phyloP scores from a whole-genome alignment of 345 rosid species.

The Arabis alpina region DNA sequence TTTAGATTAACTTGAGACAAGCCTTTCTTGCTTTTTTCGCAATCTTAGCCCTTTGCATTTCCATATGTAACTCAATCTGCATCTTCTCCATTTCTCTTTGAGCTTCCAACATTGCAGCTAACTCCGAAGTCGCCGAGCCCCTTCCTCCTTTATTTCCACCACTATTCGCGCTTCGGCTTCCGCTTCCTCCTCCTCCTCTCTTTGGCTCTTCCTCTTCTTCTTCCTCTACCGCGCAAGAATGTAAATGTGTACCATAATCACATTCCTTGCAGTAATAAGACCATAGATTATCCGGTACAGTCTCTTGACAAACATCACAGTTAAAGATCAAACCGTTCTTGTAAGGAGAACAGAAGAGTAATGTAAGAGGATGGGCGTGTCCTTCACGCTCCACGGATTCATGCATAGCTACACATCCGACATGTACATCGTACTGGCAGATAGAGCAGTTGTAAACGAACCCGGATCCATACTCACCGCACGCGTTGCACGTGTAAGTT shows the following conservation, averaged over 20 bases:
- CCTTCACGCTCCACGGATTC: constrained; percentile 40
- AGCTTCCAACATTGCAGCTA: constrained; percentile 40
- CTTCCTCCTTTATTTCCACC: constrained; percentile 35
- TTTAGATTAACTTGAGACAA: constrained; percentile 31
- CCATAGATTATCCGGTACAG: constrained; percentile 33
- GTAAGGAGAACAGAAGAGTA: constrained; percentile 36
- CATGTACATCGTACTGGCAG: constrained; percentile 34
- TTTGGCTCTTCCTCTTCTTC: constrained; percentile 24
- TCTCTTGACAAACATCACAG: constrained; percentile 31
- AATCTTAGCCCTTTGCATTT: constrained; percentile 40
- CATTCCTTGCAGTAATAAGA: constrained; percentile 41
- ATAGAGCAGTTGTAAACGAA: constrained; percentile 35
- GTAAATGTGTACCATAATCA: constrained; percentile 41
- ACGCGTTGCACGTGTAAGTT: constrained; percentile 24
- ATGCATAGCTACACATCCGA: constrained; percentile 34
- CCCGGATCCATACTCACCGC: constrained; percentile 39
- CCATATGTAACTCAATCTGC: constrained; percentile 39
- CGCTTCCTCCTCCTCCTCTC: constrained; percentile 2
- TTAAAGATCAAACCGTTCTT: constrained; percentile 11
- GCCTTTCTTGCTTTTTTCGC: constrained; percentile 32
- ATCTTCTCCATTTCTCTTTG: constrained; percentile 44
- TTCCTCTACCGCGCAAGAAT: constrained; percentile 21
- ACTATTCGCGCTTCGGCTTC: background rate
- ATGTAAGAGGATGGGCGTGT: constrained; percentile 27
- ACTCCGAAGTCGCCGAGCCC: constrained; percentile 31